Percentiles rank a stretch among this genome's conserved stretches.
phyloP scores from a whole-genome alignment of 805 yeast genomes.

The Starmerella bombicola region DNA sequence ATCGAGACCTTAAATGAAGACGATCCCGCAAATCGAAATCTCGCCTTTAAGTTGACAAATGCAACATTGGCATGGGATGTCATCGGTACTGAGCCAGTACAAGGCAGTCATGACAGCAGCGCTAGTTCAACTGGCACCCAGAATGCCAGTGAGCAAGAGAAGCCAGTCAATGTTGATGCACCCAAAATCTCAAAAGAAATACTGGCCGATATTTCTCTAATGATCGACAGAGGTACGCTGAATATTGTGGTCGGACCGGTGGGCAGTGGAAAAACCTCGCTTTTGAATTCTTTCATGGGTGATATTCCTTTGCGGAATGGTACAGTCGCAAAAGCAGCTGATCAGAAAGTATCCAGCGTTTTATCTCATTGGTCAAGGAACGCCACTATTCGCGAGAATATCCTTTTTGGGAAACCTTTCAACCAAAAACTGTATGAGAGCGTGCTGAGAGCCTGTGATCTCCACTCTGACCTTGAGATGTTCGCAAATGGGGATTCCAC shows the following conservation, averaged over 20 bases:
- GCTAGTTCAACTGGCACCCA: neutral
- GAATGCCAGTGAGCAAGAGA: neutral
- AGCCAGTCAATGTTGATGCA: neutral
- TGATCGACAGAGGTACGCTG: constrained; percentile 51
- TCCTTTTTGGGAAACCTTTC: constrained; percentile 22
- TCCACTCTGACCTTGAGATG: constrained; percentile 12
- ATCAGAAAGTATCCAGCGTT: constrained; percentile 23
- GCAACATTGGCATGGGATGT: constrained; percentile 4
- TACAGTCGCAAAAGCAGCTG: constrained; percentile 38
- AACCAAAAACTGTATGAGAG: constrained; percentile 5
- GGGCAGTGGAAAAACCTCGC: constrained; percentile 69
- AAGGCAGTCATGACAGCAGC: neutral
- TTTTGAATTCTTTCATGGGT: constrained; percentile 60
- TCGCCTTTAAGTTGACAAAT: neutral
- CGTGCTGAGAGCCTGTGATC: constrained; percentile 9
- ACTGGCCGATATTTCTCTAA: constrained; percentile 38
- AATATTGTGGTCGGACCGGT: constrained; percentile 64
- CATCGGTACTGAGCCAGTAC: neutral
- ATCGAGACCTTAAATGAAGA: neutral
- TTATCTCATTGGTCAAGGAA: constrained; percentile 10
- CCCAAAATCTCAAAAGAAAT: constrained; percentile 1
- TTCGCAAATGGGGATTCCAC: constrained; percentile 15
- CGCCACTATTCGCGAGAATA: constrained; percentile 10
- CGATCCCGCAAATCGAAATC: neutral
- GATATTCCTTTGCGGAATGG: constrained; percentile 50